Evolutionary conservation across 2,329 filamentous ascomycete genomes (phyloP).

Genomic region (Rhinocladiella similis): DNA sequence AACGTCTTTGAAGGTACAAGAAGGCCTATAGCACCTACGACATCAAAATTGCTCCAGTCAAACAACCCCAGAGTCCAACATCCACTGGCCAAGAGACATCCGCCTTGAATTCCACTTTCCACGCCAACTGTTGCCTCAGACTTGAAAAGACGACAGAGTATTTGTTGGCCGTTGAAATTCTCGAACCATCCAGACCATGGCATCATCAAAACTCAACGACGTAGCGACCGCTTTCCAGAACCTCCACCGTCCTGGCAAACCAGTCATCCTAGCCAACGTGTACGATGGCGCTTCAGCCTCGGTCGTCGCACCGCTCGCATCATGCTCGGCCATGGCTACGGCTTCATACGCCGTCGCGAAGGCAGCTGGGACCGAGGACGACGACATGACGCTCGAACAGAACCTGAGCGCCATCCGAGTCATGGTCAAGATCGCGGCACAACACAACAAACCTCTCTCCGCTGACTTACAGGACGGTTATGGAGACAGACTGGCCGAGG

Average conservation of each 20-base stretch:
- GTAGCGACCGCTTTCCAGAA: conserved; percentile 37
- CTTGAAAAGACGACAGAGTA: no score
- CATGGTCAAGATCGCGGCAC: conserved; percentile 46
- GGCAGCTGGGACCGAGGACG: conserved; percentile 46
- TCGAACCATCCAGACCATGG: background rate
- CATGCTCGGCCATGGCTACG: conserved; percentile 48
- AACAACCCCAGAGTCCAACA: no score
- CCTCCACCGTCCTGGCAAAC: conserved; percentile 54
- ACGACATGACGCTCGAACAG: conserved; percentile 50
- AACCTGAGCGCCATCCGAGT: conserved; percentile 52
- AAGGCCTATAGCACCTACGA: no score
- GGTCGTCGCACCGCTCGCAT: conserved; percentile 44
- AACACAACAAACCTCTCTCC: conserved; percentile 51
- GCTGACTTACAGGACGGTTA: conserved; percentile 65
- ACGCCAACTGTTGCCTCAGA: no score
- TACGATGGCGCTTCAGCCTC: conserved; percentile 55
- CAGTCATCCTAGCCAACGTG: conserved; percentile 57
- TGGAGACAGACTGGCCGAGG: conserved; percentile 47
- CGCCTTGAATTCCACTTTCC: no score
- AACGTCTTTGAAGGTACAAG: no score
- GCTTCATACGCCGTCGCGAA: conserved; percentile 55
- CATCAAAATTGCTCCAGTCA: no score
- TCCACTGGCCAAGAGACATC: no score
- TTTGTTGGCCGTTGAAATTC: no score
- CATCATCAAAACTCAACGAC: background rate